phyloP scores from a whole-genome alignment of 805 yeast species.

The Saccharomycopsis synnaedendra region DNA sequence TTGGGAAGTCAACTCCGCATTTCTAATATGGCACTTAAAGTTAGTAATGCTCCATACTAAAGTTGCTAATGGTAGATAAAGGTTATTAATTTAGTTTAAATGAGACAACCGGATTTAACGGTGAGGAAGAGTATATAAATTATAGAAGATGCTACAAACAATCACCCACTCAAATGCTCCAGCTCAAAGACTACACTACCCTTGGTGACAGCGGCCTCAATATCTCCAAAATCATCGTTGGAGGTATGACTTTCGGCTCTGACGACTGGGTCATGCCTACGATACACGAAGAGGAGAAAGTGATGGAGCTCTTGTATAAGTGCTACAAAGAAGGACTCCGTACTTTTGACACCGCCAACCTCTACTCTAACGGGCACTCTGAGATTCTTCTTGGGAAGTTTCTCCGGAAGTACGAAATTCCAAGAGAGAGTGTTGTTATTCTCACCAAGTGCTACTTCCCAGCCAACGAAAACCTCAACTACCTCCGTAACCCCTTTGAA shows the following conservation, averaged over 20 bases:
- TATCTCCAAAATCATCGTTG: conserved; percentile 38
- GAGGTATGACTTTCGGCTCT: conserved; percentile 36
- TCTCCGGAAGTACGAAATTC: conserved; percentile 35
- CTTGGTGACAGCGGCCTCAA: conserved; percentile 37
- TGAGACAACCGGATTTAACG: too few relatives aligned
- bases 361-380: conserved; percentile 35
- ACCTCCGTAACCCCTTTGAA: background rate
- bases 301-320: conserved; percentile 30
- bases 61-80: too few relatives aligned
- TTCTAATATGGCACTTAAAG: too few relatives aligned
- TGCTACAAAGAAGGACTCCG: conserved; percentile 35
- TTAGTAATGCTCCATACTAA: too few relatives aligned
- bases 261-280: conserved; percentile 31
- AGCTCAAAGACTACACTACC: background rate
- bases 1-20: too few relatives aligned
- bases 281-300: conserved; percentile 30
- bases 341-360: conserved; percentile 41
- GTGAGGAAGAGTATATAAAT: too few relatives aligned
- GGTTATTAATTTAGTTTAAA: too few relatives aligned
- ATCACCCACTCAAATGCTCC: too few relatives aligned
- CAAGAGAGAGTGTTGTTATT: conserved; percentile 27
- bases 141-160: background rate
- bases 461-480: background rate
- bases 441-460: conserved; percentile 27
- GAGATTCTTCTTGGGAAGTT: conserved; percentile 43